Conservation (phyloP, 306 rosid species). For the Prunus fruticosa region DNA sequence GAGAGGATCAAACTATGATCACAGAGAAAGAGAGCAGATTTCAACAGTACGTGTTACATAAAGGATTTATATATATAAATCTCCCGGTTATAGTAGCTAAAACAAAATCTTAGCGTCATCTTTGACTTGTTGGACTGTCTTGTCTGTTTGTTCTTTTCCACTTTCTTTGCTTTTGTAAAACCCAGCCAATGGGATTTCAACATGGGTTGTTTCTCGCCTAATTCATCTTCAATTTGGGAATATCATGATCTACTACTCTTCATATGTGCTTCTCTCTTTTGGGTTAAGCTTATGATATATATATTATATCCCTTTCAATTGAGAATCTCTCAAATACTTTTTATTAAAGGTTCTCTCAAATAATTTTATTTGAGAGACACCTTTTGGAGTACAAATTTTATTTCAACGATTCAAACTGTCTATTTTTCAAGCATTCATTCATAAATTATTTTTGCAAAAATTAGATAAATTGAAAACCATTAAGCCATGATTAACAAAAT, state of each 20-base stretch:
- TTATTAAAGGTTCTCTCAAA: too few species aligned
- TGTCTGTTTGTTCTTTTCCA: not conserved
- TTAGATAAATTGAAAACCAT: too few species aligned
- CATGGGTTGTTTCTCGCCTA: slow-evolving; percentile 38
- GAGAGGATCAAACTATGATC: slow-evolving; percentile 21
- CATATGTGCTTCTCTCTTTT: slow-evolving; percentile 22
- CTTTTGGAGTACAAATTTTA: too few species aligned
- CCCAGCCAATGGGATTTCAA: slow-evolving; percentile 47
- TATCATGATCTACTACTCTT: slow-evolving; percentile 52
- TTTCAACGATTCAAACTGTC: too few species aligned
- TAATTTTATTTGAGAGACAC: too few species aligned
- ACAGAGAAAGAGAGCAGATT: slow-evolving; percentile 24
- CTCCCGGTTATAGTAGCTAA: slow-evolving; percentile 6
- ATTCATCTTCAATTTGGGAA: slow-evolving; percentile 48
- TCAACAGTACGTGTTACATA: slow-evolving; percentile 27
- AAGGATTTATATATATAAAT: slow-evolving; percentile 4
- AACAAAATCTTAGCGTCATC: slow-evolving; percentile 32
- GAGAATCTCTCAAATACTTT: too few species aligned
- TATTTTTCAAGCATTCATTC: too few species aligned
- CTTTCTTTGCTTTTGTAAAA: slow-evolving; percentile 14
- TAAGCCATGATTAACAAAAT: too few species aligned
- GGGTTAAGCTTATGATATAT: not conserved
- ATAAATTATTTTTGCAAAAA: too few species aligned
- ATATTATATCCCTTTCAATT: too few species aligned
- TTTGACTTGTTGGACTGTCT: slow-evolving; percentile 46